Evolutionary conservation across 768 basidiomycete genomes (phyloP).

Genomic region (Mycena galopus): DNA sequence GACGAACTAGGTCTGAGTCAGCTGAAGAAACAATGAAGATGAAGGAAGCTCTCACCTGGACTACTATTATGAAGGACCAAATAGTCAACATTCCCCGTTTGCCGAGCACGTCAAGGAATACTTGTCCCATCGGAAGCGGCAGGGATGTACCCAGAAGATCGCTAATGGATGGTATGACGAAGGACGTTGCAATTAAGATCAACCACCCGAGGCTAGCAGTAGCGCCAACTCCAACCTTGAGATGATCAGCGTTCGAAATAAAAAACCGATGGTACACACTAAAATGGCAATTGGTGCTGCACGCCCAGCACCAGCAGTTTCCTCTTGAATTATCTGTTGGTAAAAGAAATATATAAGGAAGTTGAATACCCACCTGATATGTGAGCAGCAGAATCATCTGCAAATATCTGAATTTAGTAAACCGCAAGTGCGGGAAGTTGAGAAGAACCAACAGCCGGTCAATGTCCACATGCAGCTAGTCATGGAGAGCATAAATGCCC

Average conservation of each 20-base stretch:
- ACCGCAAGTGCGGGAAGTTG: neutral
- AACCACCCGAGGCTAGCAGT: conserved; percentile 77
- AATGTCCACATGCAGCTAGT: conserved; percentile 86
- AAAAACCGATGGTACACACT: conserved; percentile 15
- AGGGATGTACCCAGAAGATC: conserved; percentile 62
- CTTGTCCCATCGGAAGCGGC: conserved; percentile 79
- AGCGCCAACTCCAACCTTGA: conserved; percentile 62
- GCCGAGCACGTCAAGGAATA: conserved; percentile 74
- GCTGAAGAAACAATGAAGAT: neutral
- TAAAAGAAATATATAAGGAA: neutral
- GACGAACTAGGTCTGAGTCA: conserved; percentile 60
- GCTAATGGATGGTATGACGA: conserved; percentile 68
- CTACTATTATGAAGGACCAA: conserved; percentile 79
- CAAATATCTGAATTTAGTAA: neutral
- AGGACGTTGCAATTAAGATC: conserved; percentile 74
- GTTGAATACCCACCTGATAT: conserved; percentile 54
- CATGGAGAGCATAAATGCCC: conserved; percentile 81
- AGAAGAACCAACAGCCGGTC: conserved; percentile 70
- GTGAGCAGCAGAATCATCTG: conserved; percentile 84
- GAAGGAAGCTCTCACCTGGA: neutral
- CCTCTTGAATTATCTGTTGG: conserved; percentile 54
- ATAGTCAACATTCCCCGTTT: conserved; percentile 79
- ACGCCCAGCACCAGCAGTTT: conserved; percentile 71
- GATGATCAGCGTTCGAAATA: neutral
- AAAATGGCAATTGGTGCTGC: conserved; percentile 80